Conservation (phyloP, 1,284 basidiomycete species). For the Papiliotrema flavescens region DNA sequence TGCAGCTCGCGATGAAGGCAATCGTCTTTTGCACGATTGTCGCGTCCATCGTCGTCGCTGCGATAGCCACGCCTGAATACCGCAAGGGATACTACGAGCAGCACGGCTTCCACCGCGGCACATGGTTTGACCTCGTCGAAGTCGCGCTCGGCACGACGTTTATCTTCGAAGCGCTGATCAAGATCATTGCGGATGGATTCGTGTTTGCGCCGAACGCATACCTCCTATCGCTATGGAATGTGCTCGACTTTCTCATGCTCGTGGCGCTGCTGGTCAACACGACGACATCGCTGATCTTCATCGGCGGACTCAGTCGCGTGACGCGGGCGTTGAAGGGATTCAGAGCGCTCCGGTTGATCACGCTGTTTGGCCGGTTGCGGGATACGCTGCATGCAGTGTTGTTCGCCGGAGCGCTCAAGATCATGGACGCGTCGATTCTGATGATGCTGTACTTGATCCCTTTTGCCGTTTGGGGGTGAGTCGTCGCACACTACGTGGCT, state of each 20-base stretch:
- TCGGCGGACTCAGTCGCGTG: conserved; percentile 74
- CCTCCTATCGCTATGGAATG: conserved; percentile 85
- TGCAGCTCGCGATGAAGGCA: conserved; percentile 71
- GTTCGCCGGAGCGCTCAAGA: conserved; percentile 79
- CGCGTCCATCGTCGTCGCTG: conserved; percentile 78
- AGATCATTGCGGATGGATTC: conserved; percentile 89
- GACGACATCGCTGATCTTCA: conserved; percentile 68
- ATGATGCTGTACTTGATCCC: conserved; percentile 94
- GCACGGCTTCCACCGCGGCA: conserved; percentile 61
- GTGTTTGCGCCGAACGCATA: conserved; percentile 93
- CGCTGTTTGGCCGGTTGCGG: conserved; percentile 79
- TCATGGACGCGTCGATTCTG: conserved; percentile 87
- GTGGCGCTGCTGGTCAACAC: conserved; percentile 77
- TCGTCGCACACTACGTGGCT: neutral
- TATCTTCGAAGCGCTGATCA: conserved; percentile 77
- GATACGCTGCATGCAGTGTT: conserved; percentile 88
- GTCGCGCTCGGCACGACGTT: conserved; percentile 70
- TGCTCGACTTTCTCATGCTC: conserved; percentile 85
- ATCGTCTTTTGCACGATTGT: conserved; percentile 73
- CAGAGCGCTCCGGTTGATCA: conserved; percentile 84
- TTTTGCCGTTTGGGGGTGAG: conserved; percentile 87
- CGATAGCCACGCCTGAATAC: conserved; percentile 81
- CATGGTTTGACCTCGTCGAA: conserved; percentile 90
- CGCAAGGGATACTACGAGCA: conserved; percentile 67
- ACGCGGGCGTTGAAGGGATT: conserved; percentile 86